Base-by-base conservation (phyloP, 805 yeast species). In the Suhomyces vadensis region DNA sequence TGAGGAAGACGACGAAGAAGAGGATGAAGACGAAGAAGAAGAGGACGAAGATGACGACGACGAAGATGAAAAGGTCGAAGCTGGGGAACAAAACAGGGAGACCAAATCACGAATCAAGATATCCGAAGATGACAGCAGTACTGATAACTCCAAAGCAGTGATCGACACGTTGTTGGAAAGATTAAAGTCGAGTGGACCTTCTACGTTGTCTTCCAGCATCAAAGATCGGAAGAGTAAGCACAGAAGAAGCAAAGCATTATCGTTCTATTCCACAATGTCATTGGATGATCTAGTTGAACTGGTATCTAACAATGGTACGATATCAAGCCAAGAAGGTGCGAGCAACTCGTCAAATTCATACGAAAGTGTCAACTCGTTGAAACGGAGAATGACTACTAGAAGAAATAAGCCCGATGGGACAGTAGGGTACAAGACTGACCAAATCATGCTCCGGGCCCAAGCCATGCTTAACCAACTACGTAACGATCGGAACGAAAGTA, bases 401-500 rank as follows among this genome's bases (percentile, higher is more conserved):
- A 60, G 55, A 42, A 58, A 56, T 26, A 44, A 46, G 20, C 44
- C 27, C n/a, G 51, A 39, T 9, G 45, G 13, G 10, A 36, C 35
- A 3, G 41, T 43, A 7, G 29, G 41, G 17, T 31, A 37, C 17
- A 55, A 52, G 35, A 44, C 53, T 3, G 73, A 69, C 44, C 54
- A 56, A 35, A 46, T 64, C 1, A 57, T 69, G 61, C 52, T 67
- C 14, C 49, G 77, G 41, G 73, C 75, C 0, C 73, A 67, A 46
- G 62, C 65, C 1, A 69, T 71, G 75, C 59, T 71, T 35, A 60
- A 58, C 33, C 65, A 65, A 41, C 56, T 71, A 27, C 41, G 73
- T 27, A 52, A 47, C 14, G 60, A 57, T 14, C 17, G 22, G 26
- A 39, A 31, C 20, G 37, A 25, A 16, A 39, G 42, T 14, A 7